phyloP scores from a whole-genome alignment of 2,329 filamentous ascomycete genomes.

The Curvularia verruculosa region DNA sequence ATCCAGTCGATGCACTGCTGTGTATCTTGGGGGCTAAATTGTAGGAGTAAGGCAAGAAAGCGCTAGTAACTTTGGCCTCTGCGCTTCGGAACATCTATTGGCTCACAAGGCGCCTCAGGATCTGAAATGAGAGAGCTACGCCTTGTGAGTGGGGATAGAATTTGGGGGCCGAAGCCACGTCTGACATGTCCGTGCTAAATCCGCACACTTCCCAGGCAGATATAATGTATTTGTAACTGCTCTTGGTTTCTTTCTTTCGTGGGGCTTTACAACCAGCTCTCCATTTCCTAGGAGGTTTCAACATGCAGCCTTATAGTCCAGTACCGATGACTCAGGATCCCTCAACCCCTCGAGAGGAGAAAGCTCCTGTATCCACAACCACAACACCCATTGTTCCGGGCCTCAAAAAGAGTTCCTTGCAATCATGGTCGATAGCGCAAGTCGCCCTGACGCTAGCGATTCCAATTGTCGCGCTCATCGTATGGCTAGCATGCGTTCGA shows the following conservation, averaged over 20 bases:
- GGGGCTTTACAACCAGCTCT: background rate
- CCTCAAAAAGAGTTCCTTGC: background rate
- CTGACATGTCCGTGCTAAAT: background rate
- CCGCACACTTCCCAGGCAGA: background rate
- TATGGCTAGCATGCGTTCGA: conserved; percentile 5
- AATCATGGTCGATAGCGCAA: conserved; percentile 4
- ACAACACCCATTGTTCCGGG: background rate
- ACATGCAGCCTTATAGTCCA: conserved; percentile 2
- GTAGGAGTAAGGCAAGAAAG: background rate
- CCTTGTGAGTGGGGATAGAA: background rate
- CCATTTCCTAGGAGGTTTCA: background rate
- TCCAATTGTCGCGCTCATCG: conserved; percentile 4
- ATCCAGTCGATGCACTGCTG: background rate
- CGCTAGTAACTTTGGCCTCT: background rate
- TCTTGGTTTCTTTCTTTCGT: background rate
- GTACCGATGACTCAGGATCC: conserved; percentile 1
- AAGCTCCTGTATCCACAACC: background rate
- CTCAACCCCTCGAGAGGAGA: background rate
- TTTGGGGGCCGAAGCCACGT: conserved; percentile 1
- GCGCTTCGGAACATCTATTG: background rate
- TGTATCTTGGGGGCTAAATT: background rate
- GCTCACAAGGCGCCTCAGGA: background rate
- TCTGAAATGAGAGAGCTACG: no score
- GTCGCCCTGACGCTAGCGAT: conserved; percentile 1
- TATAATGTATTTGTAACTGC: background rate